phyloP scores from a whole-genome alignment of 371 early-diverging fungal genomes.

The Choanephora cucurbitarum region DNA sequence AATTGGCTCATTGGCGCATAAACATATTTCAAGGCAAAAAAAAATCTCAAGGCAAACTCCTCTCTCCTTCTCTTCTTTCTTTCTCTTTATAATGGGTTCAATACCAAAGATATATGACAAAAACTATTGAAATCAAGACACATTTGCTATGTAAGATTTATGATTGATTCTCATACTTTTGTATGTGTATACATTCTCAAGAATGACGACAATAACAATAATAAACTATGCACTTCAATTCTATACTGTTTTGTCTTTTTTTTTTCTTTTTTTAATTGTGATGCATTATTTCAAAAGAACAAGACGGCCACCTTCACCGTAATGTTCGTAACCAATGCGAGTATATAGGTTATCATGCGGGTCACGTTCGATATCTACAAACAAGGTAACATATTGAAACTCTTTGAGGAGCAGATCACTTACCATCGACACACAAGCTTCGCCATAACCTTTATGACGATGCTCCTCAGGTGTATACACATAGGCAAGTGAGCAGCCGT shows the following conservation, averaged over 20 bases:
- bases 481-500: slow-evolving; percentile 4
- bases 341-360: slow-evolving; percentile 6
- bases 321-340: background rate
- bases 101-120: too few relatives aligned
- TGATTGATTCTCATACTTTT: background rate
- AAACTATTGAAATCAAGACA: background rate
- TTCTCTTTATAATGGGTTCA: background rate
- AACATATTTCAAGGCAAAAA: background rate
- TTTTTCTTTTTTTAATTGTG: too few relatives aligned
- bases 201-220: background rate
- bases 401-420: background rate
- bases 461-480: slow-evolving; percentile 3
- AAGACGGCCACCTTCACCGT: background rate
- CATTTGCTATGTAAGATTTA: background rate
- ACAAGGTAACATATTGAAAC: slow-evolving; percentile 4
- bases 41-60: background rate
- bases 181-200: background rate
- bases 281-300: background rate
- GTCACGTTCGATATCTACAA: slow-evolving; percentile 6
- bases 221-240: background rate
- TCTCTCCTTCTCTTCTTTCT: background rate
- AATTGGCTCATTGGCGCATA: background rate
- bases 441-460: slow-evolving; percentile 7
- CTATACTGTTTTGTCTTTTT: background rate
- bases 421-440: slow-evolving; percentile 1